Conservation (phyloP, 306 rosid species). For the Sechiopsis laciniata region DNA sequence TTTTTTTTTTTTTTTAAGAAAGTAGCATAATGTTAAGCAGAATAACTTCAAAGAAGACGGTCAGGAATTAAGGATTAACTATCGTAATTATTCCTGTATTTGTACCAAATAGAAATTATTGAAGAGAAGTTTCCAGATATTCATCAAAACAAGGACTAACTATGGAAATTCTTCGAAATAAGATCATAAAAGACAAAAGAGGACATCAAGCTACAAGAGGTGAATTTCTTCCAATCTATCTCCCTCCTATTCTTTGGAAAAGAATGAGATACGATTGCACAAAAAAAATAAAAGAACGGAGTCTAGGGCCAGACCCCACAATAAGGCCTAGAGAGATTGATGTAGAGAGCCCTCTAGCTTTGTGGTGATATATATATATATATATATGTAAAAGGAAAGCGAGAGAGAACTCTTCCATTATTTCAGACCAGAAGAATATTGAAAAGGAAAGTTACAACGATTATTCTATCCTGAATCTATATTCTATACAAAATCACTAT, state of each 20-base stretch:
- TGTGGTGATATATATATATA: too few relatives aligned
- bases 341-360: constrained; percentile 2
- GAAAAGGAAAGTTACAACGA: neutral
- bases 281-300: neutral
- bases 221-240: too few relatives aligned
- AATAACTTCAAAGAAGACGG: neutral
- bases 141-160: neutral
- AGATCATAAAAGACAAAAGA: neutral
- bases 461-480: neutral
- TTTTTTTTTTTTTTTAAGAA: neutral
- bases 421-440: neutral
- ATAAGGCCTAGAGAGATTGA: neutral
- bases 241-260: neutral
- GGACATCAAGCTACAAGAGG: neutral
- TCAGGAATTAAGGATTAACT: too few relatives aligned
- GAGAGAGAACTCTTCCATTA: neutral
- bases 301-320: neutral
- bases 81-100: neutral
- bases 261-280: neutral
- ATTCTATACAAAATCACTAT: neutral
- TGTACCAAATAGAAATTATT: neutral
- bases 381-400: too few relatives aligned
- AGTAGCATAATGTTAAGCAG: neutral
- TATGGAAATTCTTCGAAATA: neutral
- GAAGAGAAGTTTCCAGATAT: neutral